Evolutionary conservation across 169 alveolate species (phyloP), one percentile per base, ranked within the genome.

Genomic region (Plasmodium berghei): DNA sequence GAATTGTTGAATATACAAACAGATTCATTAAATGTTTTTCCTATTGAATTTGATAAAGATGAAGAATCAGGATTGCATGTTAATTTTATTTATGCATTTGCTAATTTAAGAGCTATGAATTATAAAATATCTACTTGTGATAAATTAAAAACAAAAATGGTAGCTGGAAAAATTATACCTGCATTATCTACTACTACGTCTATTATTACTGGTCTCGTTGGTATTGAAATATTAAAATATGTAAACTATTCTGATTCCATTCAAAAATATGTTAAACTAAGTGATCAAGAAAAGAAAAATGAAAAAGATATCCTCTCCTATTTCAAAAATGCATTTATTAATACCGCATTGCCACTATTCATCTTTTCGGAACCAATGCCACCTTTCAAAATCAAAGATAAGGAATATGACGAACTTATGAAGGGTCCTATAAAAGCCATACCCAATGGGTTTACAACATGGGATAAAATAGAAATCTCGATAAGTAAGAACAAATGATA

Each of bases 141-240:
- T 71, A 94, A 96, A 49, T 70, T 93, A 91, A 97, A 98, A 96
- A 98, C 99, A 20, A 99, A 99, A 93, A 95, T 99, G 97, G 98
- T 98, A 40, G 99, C 99, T 10, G 99, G 99, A 24, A 98, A 98
- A 93, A 99, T 99, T 73, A 98, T 99, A 42, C 99, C 99, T 22
- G 99, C 99, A 61, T 97, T 99, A 58, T 99, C 99, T 56, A 99
- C 99, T 24, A 99, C 99, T 22, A 99, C 99, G 14, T 99, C 99
- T 34, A 98, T 98, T 98, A 95, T 98, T 64, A 98, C 99, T 14
- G 99, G 99, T 1, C 92, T 98, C 75, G 99, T 98, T 9, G 95
- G 98, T 59, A 92, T 97, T 34, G 99, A 98, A 92, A 88, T 98
- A 87, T 89, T 96, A 92, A 97, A 97, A 74, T 74, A 94, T 62